phyloP scores from a whole-genome alignment of 2,329 filamentous ascomycete genomes.

The Fusarium armeniacum region DNA sequence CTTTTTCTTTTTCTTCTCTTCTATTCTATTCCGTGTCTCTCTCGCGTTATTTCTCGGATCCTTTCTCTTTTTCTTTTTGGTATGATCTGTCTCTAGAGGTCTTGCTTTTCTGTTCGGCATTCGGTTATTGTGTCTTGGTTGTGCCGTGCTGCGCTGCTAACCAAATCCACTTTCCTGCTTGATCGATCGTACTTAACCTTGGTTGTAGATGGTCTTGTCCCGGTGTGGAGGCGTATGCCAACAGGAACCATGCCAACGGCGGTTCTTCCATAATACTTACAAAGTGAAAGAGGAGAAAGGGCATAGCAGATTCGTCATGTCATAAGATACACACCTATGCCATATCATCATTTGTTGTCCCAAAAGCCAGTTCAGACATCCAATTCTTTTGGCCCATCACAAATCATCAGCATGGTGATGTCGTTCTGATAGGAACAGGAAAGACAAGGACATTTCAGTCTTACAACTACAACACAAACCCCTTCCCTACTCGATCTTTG shows the following conservation, averaged over 20 bases:
- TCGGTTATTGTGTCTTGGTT: slow-evolving; percentile 16
- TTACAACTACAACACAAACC: slow-evolving; percentile 34
- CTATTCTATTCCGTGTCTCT: slow-evolving; percentile 14
- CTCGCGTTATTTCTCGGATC: slow-evolving; percentile 12
- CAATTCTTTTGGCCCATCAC: slow-evolving; percentile 21
- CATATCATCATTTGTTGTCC: slow-evolving; percentile 5
- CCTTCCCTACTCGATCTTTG: slow-evolving; percentile 38
- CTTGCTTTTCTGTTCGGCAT: slow-evolving; percentile 19
- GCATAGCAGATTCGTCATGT: slow-evolving; percentile 29
- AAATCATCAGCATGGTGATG: slow-evolving; percentile 36
- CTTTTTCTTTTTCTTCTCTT: slow-evolving; percentile 27
- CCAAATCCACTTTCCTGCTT: slow-evolving; percentile 32
- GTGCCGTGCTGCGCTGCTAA: slow-evolving; percentile 27
- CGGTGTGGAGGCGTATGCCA: slow-evolving; percentile 41
- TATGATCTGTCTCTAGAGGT: background rate
- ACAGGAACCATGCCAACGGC: slow-evolving; percentile 39
- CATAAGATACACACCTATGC: slow-evolving; percentile 2
- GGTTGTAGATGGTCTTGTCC: slow-evolving; percentile 42
- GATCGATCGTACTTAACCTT: slow-evolving; percentile 27
- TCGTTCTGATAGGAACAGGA: slow-evolving; percentile 33
- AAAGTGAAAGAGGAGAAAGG: slow-evolving; percentile 25
- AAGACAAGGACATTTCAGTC: slow-evolving; percentile 17
- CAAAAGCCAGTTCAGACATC: slow-evolving; percentile 8
- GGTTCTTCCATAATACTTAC: slow-evolving; percentile 31
- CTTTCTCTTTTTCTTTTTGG: background rate